Conservation (phyloP, 352 stramenopile genomes). For the Phytopythium montanum region DNA sequence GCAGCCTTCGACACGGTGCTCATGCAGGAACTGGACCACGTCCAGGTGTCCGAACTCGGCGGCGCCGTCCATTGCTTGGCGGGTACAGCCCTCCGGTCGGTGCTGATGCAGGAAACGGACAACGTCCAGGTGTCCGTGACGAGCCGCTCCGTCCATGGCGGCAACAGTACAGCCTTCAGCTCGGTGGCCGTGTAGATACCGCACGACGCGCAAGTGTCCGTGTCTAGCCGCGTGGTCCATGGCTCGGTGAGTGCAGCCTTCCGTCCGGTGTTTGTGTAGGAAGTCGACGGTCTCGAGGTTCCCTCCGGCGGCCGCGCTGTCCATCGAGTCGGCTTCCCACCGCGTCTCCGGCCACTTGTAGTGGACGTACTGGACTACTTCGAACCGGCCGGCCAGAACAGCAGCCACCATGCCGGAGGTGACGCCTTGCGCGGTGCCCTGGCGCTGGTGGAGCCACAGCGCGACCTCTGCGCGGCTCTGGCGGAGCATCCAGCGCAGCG, state of each 20-base stretch:
- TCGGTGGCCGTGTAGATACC: conserved; percentile 26
- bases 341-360: conserved; percentile 7
- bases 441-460: conserved; percentile 4
- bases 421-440: neutral
- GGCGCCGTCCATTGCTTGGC: conserved; percentile 12
- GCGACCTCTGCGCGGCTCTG: conserved; percentile 7
- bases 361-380: conserved; percentile 13
- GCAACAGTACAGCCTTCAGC: conserved; percentile 28
- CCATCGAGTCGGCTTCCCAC: conserved; percentile 13
- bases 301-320: conserved; percentile 15
- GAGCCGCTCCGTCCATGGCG: conserved; percentile 26
- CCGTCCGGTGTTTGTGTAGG: conserved; percentile 20
- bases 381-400: neutral
- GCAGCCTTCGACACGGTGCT: conserved; percentile 3
- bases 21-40: conserved; percentile 17
- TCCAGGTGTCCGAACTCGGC: conserved; percentile 17
- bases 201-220: conserved; percentile 21
- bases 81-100: conserved; percentile 17
- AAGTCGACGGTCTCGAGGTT: conserved; percentile 19
- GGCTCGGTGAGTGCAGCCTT: conserved; percentile 24
- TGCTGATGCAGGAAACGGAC: conserved; percentile 21
- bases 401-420: conserved; percentile 1
- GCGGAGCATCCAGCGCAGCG: conserved; percentile 6
- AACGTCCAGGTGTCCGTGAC: conserved; percentile 22
- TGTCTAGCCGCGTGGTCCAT: conserved; percentile 24